Conservation (phyloP, 352 stramenopile species). For the Phytophthora fragariae region DNA sequence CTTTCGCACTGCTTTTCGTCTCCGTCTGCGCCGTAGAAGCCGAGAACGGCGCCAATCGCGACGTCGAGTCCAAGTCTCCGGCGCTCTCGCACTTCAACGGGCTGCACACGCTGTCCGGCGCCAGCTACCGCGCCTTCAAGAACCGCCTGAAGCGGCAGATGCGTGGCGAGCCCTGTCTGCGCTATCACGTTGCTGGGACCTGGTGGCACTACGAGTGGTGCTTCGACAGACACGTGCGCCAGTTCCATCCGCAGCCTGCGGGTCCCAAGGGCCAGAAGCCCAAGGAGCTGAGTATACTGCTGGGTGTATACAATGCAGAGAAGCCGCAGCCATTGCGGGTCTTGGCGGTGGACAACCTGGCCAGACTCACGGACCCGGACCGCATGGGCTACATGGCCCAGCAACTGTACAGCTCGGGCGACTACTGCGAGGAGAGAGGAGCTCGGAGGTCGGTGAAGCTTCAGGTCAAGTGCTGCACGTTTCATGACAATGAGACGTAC, state of each 20-base stretch:
- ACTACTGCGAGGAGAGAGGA: conserved; percentile 36
- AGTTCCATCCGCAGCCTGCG: conserved; percentile 56
- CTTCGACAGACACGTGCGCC: conserved; percentile 67
- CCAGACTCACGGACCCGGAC: conserved; percentile 52
- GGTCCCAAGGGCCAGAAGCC: conserved; percentile 18
- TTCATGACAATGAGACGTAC: conserved; percentile 86
- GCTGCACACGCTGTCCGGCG: conserved; percentile 66
- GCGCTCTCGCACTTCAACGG: conserved; percentile 57
- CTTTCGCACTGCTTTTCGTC: conserved; percentile 24
- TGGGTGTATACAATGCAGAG: conserved; percentile 49
- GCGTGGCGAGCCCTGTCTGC: conserved; percentile 56
- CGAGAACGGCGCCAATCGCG: conserved; percentile 18
- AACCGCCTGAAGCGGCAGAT: conserved; percentile 76
- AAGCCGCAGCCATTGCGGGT: conserved; percentile 54
- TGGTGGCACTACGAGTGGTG: conserved; percentile 93
- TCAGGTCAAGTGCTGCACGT: conserved; percentile 79
- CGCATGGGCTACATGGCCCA: conserved; percentile 62
- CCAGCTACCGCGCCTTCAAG: conserved; percentile 69
- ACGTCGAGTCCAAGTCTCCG: not conserved
- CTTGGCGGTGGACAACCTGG: conserved; percentile 45
- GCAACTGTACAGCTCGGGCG: conserved; percentile 64
- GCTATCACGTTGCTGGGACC: conserved; percentile 59
- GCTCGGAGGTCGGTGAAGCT: conserved; percentile 47
- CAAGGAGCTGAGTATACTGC: conserved; percentile 44
- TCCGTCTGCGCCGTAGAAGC: conserved; percentile 12